Evolutionary conservation across 148 eudicot genomes (phyloP).

Genomic region (Simmondsia chinensis): DNA sequence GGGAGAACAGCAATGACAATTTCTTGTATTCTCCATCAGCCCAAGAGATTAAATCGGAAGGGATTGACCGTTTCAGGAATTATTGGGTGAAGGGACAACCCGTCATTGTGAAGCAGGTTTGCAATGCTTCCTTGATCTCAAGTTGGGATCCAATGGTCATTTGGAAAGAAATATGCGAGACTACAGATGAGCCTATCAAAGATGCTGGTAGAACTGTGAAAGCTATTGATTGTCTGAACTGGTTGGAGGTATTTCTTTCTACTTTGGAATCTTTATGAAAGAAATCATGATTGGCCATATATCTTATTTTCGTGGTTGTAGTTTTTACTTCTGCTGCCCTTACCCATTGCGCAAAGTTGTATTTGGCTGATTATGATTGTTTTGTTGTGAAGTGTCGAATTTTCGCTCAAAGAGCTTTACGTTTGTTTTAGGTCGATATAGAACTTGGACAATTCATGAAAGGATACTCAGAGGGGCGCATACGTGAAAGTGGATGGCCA

Average conservation of each 20-base stretch:
- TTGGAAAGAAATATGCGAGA: conserved; percentile 71
- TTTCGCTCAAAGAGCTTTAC: conserved; percentile 5
- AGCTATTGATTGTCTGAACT: conserved; percentile 72
- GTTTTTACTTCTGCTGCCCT: too few relatives aligned
- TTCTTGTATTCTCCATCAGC: conserved; percentile 63
- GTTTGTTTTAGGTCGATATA: conserved; percentile 55
- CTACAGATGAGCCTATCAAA: conserved; percentile 57
- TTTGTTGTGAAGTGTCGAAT: not conserved
- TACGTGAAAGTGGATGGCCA: conserved; percentile 50
- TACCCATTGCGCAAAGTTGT: too few relatives aligned
- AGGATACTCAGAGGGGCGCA: conserved; percentile 85
- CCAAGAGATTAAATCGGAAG: conserved; percentile 53
- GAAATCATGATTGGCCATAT: not conserved
- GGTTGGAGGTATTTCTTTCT: conserved; percentile 59
- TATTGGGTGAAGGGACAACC: conserved; percentile 80
- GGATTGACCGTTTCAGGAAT: conserved; percentile 59
- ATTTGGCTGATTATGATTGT: not conserved
- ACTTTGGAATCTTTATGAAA: not conserved
- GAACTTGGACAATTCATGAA: conserved; percentile 73
- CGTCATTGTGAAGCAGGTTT: conserved; percentile 66
- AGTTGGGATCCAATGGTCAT: conserved; percentile 84
- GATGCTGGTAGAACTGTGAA: conserved; percentile 62
- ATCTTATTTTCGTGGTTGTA: conserved; percentile 1
- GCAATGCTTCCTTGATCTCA: conserved; percentile 45
- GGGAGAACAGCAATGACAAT: conserved; percentile 43